Conservation (phyloP, 2,329 filamentous ascomycete species). For the Paecilomyces dactylethromorphus region DNA sequence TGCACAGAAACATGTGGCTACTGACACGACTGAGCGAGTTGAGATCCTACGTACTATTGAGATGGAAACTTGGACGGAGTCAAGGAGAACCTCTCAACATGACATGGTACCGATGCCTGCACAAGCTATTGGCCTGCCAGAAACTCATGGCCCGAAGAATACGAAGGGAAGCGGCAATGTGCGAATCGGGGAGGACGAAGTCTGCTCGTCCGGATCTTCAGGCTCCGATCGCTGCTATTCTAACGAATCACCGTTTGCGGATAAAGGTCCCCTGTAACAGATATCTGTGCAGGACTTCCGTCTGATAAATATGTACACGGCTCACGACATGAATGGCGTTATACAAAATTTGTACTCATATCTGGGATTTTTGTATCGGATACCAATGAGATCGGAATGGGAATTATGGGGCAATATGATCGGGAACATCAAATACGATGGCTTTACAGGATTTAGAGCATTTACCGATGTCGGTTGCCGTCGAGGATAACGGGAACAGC, state of each 20-base stretch:
- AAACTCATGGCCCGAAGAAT: conserved; percentile 9
- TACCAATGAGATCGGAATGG: background rate
- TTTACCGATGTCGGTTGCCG: background rate
- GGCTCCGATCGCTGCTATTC: background rate
- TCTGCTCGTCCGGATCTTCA: background rate
- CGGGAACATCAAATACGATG: background rate
- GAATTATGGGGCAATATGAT: background rate
- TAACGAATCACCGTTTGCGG: background rate
- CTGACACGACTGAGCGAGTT: conserved; percentile 14
- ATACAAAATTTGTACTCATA: background rate
- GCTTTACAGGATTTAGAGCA: background rate
- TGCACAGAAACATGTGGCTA: conserved; percentile 9
- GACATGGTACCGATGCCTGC: conserved; percentile 10
- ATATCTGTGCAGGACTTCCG: background rate
- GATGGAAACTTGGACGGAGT: conserved; percentile 26
- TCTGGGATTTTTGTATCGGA: background rate
- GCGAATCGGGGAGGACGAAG: background rate
- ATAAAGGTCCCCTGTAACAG: background rate
- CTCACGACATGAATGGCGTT: background rate
- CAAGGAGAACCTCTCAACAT: conserved; percentile 8
- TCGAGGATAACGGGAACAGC: background rate
- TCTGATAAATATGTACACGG: background rate
- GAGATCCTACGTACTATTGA: conserved; percentile 29
- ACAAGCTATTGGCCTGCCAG: conserved; percentile 8
- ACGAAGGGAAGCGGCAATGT: conserved; percentile 8